Conservation (phyloP, 1,284 basidiomycete genomes). For the Ceratobasidium sp. region DNA sequence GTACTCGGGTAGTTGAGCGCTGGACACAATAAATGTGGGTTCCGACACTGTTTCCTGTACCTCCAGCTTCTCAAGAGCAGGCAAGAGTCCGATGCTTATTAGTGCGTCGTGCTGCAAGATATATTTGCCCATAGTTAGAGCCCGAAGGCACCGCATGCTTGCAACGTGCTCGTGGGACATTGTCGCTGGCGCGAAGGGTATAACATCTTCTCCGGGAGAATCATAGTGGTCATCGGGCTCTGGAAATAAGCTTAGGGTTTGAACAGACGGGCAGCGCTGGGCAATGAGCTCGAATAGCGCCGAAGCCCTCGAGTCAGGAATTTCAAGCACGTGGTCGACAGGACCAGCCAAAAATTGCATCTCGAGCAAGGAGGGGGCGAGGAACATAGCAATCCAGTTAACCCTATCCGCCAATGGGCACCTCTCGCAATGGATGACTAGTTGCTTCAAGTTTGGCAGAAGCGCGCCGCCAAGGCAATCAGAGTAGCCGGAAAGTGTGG, state of each 20-base stretch:
- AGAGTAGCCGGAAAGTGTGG: neutral
- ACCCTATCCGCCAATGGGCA: neutral
- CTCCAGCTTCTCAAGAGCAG: neutral
- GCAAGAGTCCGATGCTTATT: neutral
- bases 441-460: neutral
- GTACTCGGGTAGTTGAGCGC: neutral
- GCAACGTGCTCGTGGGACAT: neutral
- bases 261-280: neutral
- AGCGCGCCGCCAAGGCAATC: neutral
- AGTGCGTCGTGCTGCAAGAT: neutral
- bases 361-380: neutral
- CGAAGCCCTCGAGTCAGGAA: neutral
- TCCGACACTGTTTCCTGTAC: neutral
- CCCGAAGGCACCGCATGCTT: conserved; percentile 62
- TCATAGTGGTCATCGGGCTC: neutral
- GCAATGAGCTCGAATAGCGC: neutral
- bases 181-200: neutral
- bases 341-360: neutral
- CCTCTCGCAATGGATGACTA: neutral
- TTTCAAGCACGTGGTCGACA: neutral
- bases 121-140: conserved; percentile 68
- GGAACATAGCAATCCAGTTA: neutral
- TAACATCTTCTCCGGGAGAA: neutral
- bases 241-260: neutral
- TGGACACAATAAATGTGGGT: neutral